phyloP scores from a whole-genome alignment of 768 basidiomycete species.

The Leccinum rimulosum region DNA sequence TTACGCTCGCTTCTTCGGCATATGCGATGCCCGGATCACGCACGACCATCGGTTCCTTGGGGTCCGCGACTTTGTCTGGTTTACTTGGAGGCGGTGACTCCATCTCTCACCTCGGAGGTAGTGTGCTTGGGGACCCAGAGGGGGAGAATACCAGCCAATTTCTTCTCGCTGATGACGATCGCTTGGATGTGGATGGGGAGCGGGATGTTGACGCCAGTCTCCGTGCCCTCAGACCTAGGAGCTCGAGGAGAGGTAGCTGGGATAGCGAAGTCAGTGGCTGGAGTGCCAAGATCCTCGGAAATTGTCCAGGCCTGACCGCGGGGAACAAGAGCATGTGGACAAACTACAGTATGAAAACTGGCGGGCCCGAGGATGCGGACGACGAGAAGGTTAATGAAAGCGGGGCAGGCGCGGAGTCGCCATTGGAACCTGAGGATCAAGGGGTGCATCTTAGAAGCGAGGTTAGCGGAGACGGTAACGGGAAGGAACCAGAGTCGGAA shows the following conservation, averaged over 20 bases:
- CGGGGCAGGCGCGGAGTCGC: conserved; percentile 11
- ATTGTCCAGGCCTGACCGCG: conserved; percentile 42
- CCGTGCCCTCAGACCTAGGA: conserved; percentile 82
- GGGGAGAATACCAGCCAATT: conserved; percentile 68
- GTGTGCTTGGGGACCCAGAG: conserved; percentile 48
- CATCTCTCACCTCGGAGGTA: conserved; percentile 70
- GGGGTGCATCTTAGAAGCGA: conserved; percentile 1
- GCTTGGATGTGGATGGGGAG: conserved; percentile 45
- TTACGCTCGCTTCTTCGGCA: conserved; percentile 92
- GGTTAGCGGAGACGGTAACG: conserved; percentile 4
- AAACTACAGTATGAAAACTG: conserved; percentile 58
- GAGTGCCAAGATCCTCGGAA: conserved; percentile 67
- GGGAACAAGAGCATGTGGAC: conserved; percentile 62
- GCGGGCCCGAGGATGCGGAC: conserved; percentile 41
- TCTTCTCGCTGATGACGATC: conserved; percentile 63
- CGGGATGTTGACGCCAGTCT: conserved; percentile 86
- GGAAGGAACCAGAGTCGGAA: conserved; percentile 5
- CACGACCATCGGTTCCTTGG: conserved; percentile 40
- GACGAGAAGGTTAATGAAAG: conserved; percentile 32
- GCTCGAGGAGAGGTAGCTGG: conserved; percentile 87
- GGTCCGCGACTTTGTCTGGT: conserved; percentile 49
- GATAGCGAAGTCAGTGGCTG: conserved; percentile 87
- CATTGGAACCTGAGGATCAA: conserved; percentile 7
- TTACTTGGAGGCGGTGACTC: conserved; percentile 54
- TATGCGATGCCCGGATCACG: conserved; percentile 71